Base-by-base conservation (phyloP, 2,329 filamentous ascomycete species). In the Claviceps citrina region DNA sequence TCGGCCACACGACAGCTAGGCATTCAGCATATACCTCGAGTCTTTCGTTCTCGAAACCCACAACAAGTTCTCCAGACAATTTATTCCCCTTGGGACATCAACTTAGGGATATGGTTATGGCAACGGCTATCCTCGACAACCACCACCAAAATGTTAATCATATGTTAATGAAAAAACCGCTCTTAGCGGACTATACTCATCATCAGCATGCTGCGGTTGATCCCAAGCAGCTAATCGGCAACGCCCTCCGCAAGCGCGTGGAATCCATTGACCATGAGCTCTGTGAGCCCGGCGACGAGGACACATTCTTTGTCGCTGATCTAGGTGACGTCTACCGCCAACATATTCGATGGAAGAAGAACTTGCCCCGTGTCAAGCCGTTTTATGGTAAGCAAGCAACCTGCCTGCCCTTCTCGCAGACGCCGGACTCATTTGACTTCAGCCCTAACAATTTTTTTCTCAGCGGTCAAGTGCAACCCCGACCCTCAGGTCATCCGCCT, bases 301-400 rank as follows among this genome's bases (percentile, higher is more conserved):
- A 96, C 65, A 82, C 91, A 44, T 98, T 98, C 67, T 98, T 93
- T 65, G 87, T 98, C 53, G 89, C 86, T 54, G 91, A 98, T 67
- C 78, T 98, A 55, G 91, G 91, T 64, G 86, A 96, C 68, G 83
- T 98, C 59, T 98, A 98, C 67, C 85, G 91, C 65, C 91, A 98
- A 76, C 89, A 96, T 57, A 69, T 96, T 60, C 83, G 89, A 64
- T 98, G 91, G 91, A 96, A 95, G 76, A 76, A 80, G 70, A 89
- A 93, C 59, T 69, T 98, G 56, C 76, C 79, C 51, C 81, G 89
- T 52, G 83, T 98, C 62, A 91, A 87, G 66, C 91, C 91, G 31
- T 95, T 96, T 57, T 98, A 95, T 67, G 85, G 84, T 87, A 65
- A 62, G 78, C 37, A 22, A 10, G 12, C 22, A 25, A 4, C 12